Evolutionary conservation across 2,329 filamentous ascomycete species (phyloP).

Genomic region (Thielaviopsis punctulata): DNA sequence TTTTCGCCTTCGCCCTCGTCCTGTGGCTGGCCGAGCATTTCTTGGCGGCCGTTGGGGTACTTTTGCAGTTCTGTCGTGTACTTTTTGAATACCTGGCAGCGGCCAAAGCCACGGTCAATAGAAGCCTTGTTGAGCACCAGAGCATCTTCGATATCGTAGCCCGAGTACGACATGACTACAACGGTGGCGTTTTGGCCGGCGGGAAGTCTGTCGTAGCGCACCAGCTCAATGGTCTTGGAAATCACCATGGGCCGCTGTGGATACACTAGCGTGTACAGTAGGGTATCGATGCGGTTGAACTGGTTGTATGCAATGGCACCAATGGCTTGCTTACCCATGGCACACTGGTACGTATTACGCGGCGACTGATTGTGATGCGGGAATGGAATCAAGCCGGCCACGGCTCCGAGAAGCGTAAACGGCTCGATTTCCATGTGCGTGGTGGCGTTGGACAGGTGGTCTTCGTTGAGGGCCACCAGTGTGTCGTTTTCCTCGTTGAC

Average conservation of each 20-base stretch:
- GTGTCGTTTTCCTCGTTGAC: conserved; percentile 98
- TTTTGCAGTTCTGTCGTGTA: conserved; percentile 78
- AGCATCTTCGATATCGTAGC: conserved; percentile 99
- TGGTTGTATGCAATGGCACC: conserved; percentile 90
- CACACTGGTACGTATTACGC: conserved; percentile 97
- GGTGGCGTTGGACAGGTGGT: conserved; percentile 63
- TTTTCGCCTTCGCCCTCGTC: conserved; percentile 43
- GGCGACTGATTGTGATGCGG: conserved; percentile 98
- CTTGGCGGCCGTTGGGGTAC: conserved; percentile 68
- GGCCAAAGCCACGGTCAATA: conserved; percentile 86
- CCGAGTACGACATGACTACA: conserved; percentile 95
- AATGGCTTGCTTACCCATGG: conserved; percentile 99
- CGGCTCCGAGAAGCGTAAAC: conserved; percentile 86
- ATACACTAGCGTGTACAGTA: conserved; percentile 84
- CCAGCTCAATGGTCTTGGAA: conserved; percentile 85
- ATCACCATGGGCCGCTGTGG: conserved; percentile 91
- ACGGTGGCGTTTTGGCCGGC: conserved; percentile 93
- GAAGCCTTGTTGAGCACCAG: conserved; percentile 99
- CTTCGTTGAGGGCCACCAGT: conserved; percentile 78
- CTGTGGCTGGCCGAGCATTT: conserved; percentile 40
- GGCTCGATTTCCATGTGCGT: conserved; percentile 85
- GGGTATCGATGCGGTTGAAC: conserved; percentile 94
- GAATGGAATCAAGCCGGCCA: conserved; percentile 97
- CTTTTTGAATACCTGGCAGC: conserved; percentile 95
- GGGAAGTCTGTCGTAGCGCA: conserved; percentile 96